A percentile compares a stretch with the other conserved stretches of the same genome.
Evolutionary conservation across 2,329 filamentous ascomycete genomes (phyloP).

Genomic region (Arthrinium puccinioides): DNA sequence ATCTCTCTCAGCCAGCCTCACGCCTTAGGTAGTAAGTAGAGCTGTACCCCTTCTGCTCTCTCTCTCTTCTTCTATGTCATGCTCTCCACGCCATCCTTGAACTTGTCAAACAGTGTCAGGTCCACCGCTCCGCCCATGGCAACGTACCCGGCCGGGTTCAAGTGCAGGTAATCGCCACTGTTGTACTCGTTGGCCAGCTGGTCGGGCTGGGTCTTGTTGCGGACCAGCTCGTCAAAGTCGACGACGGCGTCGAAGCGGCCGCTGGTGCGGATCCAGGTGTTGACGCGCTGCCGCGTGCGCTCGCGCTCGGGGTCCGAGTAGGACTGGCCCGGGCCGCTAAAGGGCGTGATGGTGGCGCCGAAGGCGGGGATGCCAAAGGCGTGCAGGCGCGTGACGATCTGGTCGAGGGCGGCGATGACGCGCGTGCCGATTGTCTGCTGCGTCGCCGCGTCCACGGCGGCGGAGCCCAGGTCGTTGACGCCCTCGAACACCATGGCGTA

Average conservation of each 20-base stretch:
- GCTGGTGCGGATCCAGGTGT: conserved; percentile 48
- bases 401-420: conserved; percentile 46
- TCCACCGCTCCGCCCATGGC: conserved; percentile 48
- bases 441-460: conserved; percentile 28
- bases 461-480: conserved; percentile 57
- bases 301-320: conserved; percentile 48
- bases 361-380: conserved; percentile 45
- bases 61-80: not conserved
- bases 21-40: no score
- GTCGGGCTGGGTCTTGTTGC: conserved; percentile 33
- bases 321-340: conserved; percentile 38
- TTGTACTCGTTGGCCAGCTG: conserved; percentile 38
- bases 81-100: conserved; percentile 17
- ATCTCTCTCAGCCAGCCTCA: not conserved
- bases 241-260: conserved; percentile 52
- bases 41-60: no score
- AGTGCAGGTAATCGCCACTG: conserved; percentile 54
- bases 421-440: conserved; percentile 38
- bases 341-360: conserved; percentile 53
- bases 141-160: conserved; percentile 46
- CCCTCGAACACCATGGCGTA: conserved; percentile 56
- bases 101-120: conserved; percentile 37
- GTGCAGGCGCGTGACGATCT: conserved; percentile 48
- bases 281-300: conserved; percentile 44
- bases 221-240: conserved; percentile 51